phyloP scores from a whole-genome alignment of 805 yeast species.

The Alloascoidea africana region DNA sequence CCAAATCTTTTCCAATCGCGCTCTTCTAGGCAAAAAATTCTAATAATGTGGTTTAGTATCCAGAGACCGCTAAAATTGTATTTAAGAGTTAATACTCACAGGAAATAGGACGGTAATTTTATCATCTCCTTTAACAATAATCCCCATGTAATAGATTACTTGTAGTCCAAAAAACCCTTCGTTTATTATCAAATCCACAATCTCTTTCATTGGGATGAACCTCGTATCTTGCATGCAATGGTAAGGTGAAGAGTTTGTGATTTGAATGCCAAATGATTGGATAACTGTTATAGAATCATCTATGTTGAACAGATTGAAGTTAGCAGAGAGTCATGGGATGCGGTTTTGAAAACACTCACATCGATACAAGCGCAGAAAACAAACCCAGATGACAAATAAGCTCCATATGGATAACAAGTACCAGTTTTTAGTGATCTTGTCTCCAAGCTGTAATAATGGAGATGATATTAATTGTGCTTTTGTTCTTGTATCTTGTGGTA shows the following conservation, averaged over 20 bases:
- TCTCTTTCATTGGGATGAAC: conserved; percentile 40
- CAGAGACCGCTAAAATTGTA: not conserved
- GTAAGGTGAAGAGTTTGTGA: conserved; percentile 18
- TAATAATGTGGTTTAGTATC: not conserved
- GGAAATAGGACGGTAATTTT: conserved; percentile 18
- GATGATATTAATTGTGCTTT: not conserved
- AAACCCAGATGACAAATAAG: not conserved
- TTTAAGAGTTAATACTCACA: conserved; percentile 10
- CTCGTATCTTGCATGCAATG: conserved; percentile 13
- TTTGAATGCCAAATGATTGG: conserved; percentile 31
- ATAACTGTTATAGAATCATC: conserved; percentile 26
- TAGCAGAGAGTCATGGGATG: conserved; percentile 4
- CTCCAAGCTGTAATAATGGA: not conserved
- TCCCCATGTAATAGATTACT: conserved; percentile 48
- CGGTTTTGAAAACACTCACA: not conserved
- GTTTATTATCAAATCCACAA: conserved; percentile 54
- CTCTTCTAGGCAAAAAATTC: conserved; percentile 7
- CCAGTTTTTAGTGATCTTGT: not conserved
- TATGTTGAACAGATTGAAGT: conserved; percentile 1
- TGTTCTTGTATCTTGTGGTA: not conserved
- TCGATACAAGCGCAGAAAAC: not conserved
- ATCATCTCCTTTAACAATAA: conserved; percentile 29
- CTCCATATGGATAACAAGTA: not conserved
- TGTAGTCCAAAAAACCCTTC: conserved; percentile 62
- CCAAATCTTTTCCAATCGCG: conserved; percentile 10